A percentile compares a stretch with the other conserved stretches of the same genome.
Conservation (phyloP, 2,329 filamentous ascomycete genomes). For the Penicillium sp. region DNA sequence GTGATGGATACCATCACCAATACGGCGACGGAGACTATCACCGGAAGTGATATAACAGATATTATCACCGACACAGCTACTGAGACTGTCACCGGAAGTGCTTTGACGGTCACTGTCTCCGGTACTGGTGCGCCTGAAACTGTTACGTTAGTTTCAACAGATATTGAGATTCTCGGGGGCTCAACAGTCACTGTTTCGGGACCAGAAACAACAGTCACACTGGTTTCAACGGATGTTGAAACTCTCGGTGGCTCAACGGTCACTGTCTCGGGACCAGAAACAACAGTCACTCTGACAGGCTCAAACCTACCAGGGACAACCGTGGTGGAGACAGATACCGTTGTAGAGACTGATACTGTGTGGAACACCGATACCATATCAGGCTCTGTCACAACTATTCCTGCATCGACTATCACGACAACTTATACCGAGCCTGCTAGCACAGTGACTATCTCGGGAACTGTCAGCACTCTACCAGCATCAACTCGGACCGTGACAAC, state of each 20-base stretch:
- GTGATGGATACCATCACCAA: slow-evolving; percentile 1
- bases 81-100: background rate
- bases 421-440: slow-evolving; percentile 1
- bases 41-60: background rate
- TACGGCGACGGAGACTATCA: background rate
- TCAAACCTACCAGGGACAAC: background rate
- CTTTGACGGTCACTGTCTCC: background rate
- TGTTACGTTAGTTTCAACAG: background rate
- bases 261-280: background rate
- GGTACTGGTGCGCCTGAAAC: background rate
- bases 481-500: slow-evolving; percentile 4
- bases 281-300: background rate
- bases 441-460: slow-evolving; percentile 1
- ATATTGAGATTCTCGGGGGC: background rate
- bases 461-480: slow-evolving; percentile 3
- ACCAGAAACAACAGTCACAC: background rate
- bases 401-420: slow-evolving; percentile 9
- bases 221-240: background rate
- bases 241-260: slow-evolving; percentile 7
- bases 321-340: background rate
- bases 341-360: background rate
- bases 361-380: background rate
- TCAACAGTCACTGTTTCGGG: slow-evolving; percentile 6
- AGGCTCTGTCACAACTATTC: background rate
- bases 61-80: background rate